phyloP scores from a whole-genome alignment of 2,329 filamentous ascomycete genomes.

The Pseudocercospora fuligena region DNA sequence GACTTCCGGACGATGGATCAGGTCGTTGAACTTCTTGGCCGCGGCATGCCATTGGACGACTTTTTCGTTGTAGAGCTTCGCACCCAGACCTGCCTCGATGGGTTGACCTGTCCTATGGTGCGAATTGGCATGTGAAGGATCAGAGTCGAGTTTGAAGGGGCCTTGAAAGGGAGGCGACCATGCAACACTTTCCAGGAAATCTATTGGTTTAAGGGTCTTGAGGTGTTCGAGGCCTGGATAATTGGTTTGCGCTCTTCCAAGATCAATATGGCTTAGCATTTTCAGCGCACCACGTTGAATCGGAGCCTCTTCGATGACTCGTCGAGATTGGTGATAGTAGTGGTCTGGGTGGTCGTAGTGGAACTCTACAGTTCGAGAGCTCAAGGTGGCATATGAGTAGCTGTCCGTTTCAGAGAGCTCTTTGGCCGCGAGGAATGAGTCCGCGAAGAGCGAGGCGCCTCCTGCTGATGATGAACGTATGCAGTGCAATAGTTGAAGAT shows the following conservation, averaged over 20 bases:
- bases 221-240: neutral
- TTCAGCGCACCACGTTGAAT: neutral
- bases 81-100: neutral
- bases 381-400: constrained; percentile 23
- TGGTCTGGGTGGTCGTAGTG: constrained; percentile 48
- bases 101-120: neutral
- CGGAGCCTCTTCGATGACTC: constrained; percentile 32
- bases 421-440: constrained; percentile 67
- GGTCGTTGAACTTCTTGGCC: constrained; percentile 60
- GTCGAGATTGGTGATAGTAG: constrained; percentile 36
- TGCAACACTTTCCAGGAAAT: constrained; percentile 38
- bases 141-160: constrained; percentile 31
- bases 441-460: constrained; percentile 85
- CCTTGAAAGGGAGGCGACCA: constrained; percentile 46
- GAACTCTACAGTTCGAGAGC: constrained; percentile 52
- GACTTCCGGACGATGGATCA: constrained; percentile 62
- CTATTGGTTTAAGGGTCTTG: constrained; percentile 19
- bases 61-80: neutral
- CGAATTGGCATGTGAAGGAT: neutral
- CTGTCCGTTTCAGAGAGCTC: constrained; percentile 34
- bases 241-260: neutral
- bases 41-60: constrained; percentile 53
- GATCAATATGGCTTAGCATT: neutral
- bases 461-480: constrained; percentile 78
- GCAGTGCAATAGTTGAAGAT: constrained; percentile 87